Evolutionary conservation across 2,329 filamentous ascomycete genomes (phyloP).

Genomic region (Fonsecaea erecta): DNA sequence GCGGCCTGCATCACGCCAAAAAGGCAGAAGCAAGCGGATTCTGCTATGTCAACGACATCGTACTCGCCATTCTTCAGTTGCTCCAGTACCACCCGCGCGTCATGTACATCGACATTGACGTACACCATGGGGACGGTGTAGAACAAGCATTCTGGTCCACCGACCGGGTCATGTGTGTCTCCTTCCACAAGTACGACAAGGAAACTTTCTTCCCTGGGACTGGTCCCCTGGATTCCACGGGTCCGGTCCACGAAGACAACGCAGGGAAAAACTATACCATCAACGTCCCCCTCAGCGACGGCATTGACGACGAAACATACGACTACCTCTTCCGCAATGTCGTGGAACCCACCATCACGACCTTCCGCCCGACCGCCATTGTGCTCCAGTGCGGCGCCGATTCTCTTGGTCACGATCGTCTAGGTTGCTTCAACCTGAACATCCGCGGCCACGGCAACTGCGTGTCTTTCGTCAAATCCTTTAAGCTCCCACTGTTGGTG

Average conservation of each 20-base stretch:
- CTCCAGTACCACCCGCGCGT: conserved; percentile 81
- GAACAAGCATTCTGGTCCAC: conserved; percentile 90
- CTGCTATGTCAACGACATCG: conserved; percentile 99
- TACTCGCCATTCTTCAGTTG: conserved; percentile 87
- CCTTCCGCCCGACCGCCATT: conserved; percentile 87
- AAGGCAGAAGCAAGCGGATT: conserved; percentile 92
- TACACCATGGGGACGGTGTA: conserved; percentile 88
- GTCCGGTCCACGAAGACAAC: conserved; percentile 80
- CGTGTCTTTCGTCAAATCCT: conserved; percentile 83
- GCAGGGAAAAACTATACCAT: conserved; percentile 86
- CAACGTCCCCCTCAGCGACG: conserved; percentile 88
- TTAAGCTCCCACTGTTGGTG: conserved; percentile 80
- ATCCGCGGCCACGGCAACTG: conserved; percentile 93
- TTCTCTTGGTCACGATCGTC: conserved; percentile 86
- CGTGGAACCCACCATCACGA: conserved; percentile 75
- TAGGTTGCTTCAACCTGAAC: conserved; percentile 95
- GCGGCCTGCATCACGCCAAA: conserved; percentile 94
- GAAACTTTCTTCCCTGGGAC: conserved; percentile 87
- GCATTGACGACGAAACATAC: conserved; percentile 90
- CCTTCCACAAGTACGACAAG: conserved; percentile 95
- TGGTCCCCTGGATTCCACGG: conserved; percentile 82
- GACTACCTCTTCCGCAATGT: conserved; percentile 80
- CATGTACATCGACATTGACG: conserved; percentile 92
- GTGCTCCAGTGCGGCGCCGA: conserved; percentile 96
- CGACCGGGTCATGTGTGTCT: conserved; percentile 87